Conservation (phyloP, 805 yeast genomes). For the Yamadazyma akitaensis region DNA sequence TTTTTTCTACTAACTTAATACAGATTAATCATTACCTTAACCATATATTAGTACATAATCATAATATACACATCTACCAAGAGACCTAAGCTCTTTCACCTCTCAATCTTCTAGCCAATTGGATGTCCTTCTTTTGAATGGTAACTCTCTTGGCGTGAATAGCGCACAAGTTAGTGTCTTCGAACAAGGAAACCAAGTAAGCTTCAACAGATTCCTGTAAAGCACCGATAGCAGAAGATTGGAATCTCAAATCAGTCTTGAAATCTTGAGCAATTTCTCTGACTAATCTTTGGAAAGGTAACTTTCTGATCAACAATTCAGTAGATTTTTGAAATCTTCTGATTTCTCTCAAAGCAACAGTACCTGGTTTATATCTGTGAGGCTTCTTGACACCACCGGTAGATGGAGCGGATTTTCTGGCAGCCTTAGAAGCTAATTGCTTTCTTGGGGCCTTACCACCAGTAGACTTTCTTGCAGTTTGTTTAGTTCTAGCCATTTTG, state of each 20-base stretch:
- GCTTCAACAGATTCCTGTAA: conserved; percentile 51
- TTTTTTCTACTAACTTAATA: neutral
- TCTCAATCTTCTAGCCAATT: conserved; percentile 51
- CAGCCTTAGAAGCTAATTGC: conserved; percentile 50
- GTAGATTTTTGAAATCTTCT: conserved; percentile 50
- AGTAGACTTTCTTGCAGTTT: conserved; percentile 50
- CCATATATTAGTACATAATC: conserved; percentile 17
- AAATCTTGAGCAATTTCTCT: conserved; percentile 50
- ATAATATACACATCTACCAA: conserved; percentile 15
- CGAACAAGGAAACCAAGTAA: conserved; percentile 46
- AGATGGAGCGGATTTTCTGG: conserved; percentile 49
- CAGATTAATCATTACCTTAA: conserved; percentile 4
- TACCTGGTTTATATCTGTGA: conserved; percentile 53
- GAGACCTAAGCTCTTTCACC: conserved; percentile 43
- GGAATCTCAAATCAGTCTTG: conserved; percentile 49
- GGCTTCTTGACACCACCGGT: conserved; percentile 52
- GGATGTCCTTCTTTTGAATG: conserved; percentile 50
- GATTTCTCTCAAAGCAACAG: conserved; percentile 50
- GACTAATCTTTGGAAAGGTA: conserved; percentile 50
- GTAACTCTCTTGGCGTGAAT: conserved; percentile 52
- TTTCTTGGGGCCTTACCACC: conserved; percentile 54
- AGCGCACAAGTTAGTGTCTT: conserved; percentile 51
- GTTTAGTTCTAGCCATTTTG: conserved; percentile 48
- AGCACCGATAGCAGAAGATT: conserved; percentile 49
- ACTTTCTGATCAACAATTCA: conserved; percentile 47